Base-by-base conservation (phyloP, 192 early-diverging fungal genomes). In the Dispira simplex region DNA sequence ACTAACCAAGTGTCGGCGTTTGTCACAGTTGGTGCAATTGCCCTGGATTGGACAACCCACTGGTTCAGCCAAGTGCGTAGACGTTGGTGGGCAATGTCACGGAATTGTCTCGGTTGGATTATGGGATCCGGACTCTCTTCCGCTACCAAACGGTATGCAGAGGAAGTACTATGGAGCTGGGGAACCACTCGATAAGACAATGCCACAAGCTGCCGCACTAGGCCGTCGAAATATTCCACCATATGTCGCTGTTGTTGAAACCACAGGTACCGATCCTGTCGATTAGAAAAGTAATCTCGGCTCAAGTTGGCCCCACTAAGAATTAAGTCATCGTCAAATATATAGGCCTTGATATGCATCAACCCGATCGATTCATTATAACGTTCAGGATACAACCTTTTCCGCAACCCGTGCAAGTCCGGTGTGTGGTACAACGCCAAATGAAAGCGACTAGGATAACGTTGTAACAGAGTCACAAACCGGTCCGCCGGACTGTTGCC, bases 341-440 rank as follows among this genome's bases (percentile, higher is more conserved):
- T 75, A 71, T 93, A 97, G 9, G 83, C 76, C 71, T 99, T 99
- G 65, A 96, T 85, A 67, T 99, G 97, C 82, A 91, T 87, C 65
- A 99, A 72, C 0, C 93, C 97, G 72, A 96, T 85, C 8, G 79
- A 83, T 73, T 99, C 97, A 68, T 92, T 97, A 66, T 92, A 93
- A 47, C 97, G 65, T 66, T 80, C 83, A 23, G 93, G 93, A 65
- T 91, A 78, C 28, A 83, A 56, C 46, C 76, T 72, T 66, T 90
- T 91, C 48, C 83, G 70, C 46, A 84, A 3, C 10, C 85, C 84
- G 16, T 67, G 82, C n/a, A 90, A 72, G 65, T 83, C 83, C 18
- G 93, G 96, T 11, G 93, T 89, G 54, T 93, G 87, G 73, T 96
- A 99, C 65, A 95, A 75, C 8, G 83, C 80, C 0, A 97, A 74